These are phyloP conservation scores for Saccharomyces hybrid DNA, from an alignment of 1,139 yeast genomes.

Conservation along the genomic window DNA sequence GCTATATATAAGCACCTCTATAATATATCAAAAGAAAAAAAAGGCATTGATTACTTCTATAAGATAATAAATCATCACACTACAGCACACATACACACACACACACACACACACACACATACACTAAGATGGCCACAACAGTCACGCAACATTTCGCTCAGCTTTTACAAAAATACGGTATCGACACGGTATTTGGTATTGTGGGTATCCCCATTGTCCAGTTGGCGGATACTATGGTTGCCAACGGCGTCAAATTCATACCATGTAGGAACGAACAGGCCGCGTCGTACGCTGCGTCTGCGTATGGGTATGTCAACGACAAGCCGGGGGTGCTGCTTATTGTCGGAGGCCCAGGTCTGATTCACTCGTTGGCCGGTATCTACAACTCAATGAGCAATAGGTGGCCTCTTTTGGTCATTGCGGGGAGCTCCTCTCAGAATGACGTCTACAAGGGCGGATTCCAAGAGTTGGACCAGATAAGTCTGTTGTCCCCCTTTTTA, in stretches of 20 bases:
- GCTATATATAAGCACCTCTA: neutral
- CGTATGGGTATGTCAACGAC: conserved; percentile 55
- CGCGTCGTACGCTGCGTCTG: conserved; percentile 64
- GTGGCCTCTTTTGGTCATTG: conserved; percentile 54
- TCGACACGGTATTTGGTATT: conserved; percentile 51
- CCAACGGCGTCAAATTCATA: conserved; percentile 45
- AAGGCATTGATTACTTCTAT: neutral
- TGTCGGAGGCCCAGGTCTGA: conserved; percentile 65
- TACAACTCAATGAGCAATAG: conserved; percentile 51
- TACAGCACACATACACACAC: neutral
- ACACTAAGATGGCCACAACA: neutral
- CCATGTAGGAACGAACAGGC: conserved; percentile 60
- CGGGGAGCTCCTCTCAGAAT: conserved; percentile 42
- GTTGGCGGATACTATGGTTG: conserved; percentile 48
- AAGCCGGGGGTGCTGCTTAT: conserved; percentile 56
- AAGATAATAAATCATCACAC: neutral
- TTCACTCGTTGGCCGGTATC: conserved; percentile 57
- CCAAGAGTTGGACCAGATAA: conserved; percentile 58
- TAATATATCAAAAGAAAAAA: neutral
- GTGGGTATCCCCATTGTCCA: conserved; percentile 68
- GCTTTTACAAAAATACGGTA: conserved; percentile 41
- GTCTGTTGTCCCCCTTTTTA: conserved; percentile 39
- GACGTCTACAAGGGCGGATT: conserved; percentile 52
- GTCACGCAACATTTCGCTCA: conserved; percentile 40
- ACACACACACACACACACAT: neutral